Percentiles rank a stretch among this genome's conserved stretches.
These are phyloP conservation scores for Prillingera fragicola DNA, from an alignment of 1,284 basidiomycete species.

Conservation along the genomic window DNA sequence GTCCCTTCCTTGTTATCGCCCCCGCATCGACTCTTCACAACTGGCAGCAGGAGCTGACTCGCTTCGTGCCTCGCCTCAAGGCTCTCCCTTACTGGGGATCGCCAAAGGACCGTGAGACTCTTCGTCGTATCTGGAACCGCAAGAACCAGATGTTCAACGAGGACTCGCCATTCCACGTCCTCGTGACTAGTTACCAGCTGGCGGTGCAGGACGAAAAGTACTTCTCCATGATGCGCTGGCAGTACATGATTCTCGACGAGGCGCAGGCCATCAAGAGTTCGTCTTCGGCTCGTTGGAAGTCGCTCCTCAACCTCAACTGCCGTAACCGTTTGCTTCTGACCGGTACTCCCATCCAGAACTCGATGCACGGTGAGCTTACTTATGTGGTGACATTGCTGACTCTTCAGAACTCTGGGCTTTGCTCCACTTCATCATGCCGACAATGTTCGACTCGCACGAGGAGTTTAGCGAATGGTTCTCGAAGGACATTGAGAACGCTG, in stretches of 20 bases:
- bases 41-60: conserved; percentile 97
- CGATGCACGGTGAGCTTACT: conserved; percentile 79
- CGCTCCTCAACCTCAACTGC: conserved; percentile 90
- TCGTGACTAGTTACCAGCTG: conserved; percentile 97
- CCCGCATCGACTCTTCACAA: conserved; percentile 97
- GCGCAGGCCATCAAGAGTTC: conserved; percentile 99
- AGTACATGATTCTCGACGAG: conserved; percentile 99
- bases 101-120: conserved; percentile 87
- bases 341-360: conserved; percentile 98
- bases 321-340: conserved; percentile 92
- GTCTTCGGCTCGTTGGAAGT: conserved; percentile 96
- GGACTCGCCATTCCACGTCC: conserved; percentile 92
- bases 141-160: conserved; percentile 94
- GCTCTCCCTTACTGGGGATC: conserved; percentile 98
- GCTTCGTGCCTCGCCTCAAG: conserved; percentile 91
- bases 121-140: conserved; percentile 97
- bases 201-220: conserved; percentile 97
- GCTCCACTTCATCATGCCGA: conserved; percentile 99
- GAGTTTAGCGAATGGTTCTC: conserved; percentile 99
- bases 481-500: conserved; percentile 94
- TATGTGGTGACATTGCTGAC: conserved; percentile 3
- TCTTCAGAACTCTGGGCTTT: conserved; percentile 92
- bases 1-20: conserved; percentile 98
- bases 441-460: conserved; percentile 96
- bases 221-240: conserved; percentile 97